A percentile compares a stretch with the other conserved stretches of the same genome.
These are phyloP conservation scores for Verticillium isaacii DNA, from an alignment of 2,329 filamentous ascomycete genomes.

Conservation along the genomic window DNA sequence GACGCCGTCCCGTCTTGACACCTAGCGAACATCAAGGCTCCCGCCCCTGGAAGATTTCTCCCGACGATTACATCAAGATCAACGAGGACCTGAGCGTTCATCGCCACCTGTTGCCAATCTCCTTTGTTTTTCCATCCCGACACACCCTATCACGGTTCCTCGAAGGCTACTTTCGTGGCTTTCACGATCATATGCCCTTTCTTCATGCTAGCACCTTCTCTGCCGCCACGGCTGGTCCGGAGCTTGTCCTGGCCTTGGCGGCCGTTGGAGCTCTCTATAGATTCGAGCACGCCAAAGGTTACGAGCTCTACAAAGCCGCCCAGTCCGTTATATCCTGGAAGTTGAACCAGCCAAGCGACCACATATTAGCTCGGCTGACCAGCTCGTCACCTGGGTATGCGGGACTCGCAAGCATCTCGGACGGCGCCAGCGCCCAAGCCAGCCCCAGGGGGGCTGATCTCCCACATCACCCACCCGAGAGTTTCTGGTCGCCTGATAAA, in stretches of 20 bases:
- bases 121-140: constrained; percentile 41
- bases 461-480: too few relatives aligned
- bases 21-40: too few relatives aligned
- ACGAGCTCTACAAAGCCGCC: constrained; percentile 52
- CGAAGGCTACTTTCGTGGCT: constrained; percentile 44
- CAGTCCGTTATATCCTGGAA: constrained; percentile 48
- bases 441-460: too few relatives aligned
- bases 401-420: background rate
- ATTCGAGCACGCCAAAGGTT: constrained; percentile 44
- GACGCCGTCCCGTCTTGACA: background rate
- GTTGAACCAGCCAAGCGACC: constrained; percentile 35
- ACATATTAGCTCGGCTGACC: constrained; percentile 15
- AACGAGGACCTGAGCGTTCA: constrained; percentile 7
- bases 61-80: constrained; percentile 8
- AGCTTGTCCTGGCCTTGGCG: constrained; percentile 44
- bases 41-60: constrained; percentile 4
- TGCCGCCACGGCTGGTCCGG: constrained; percentile 35
- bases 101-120: constrained; percentile 33
- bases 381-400: constrained; percentile 22
- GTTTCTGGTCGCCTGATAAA: background rate
- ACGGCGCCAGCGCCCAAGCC: too few relatives aligned
- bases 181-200: constrained; percentile 46
- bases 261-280: constrained; percentile 42
- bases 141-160: constrained; percentile 42
- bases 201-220: constrained; percentile 43